Conservation (phyloP, 768 basidiomycete genomes). For the Ramaria sp. region DNA sequence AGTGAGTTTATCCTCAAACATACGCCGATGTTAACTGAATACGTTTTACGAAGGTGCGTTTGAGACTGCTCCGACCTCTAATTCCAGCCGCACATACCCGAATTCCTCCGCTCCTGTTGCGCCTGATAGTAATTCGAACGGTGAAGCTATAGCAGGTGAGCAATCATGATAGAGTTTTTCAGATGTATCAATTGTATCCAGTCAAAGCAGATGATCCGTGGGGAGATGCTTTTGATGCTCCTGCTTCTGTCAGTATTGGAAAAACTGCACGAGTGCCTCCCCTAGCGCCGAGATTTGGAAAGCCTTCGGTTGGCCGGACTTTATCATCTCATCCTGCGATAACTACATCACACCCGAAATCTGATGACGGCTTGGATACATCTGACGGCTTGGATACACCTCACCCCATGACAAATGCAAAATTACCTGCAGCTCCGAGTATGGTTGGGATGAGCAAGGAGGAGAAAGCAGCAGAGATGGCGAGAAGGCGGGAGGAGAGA, state of each 20-base stretch:
- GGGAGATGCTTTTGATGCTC: conserved; percentile 12
- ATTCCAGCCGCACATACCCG: background rate
- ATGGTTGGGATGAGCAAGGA: conserved; percentile 64
- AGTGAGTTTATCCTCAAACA: conserved; percentile 39
- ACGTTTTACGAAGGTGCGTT: conserved; percentile 49
- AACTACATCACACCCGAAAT: background rate
- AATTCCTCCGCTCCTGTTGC: background rate
- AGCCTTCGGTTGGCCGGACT: background rate
- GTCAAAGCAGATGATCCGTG: background rate
- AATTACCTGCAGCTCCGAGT: conserved; percentile 21
- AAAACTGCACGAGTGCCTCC: conserved; percentile 17
- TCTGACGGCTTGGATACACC: background rate
- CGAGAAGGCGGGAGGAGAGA: conserved; percentile 81
- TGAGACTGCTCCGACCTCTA: conserved; percentile 37
- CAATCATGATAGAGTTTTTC: background rate
- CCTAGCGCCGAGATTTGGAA: background rate
- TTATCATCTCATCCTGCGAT: background rate
- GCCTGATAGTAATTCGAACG: background rate
- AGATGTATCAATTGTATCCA: background rate
- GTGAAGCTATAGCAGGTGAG: background rate
- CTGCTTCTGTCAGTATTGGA: conserved; percentile 23
- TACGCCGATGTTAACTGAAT: conserved; percentile 1
- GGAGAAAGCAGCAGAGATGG: conserved; percentile 91
- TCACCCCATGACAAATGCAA: background rate
- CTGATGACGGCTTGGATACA: background rate